These are phyloP conservation scores for Eutrema japonicum DNA, from an alignment of 345 rosid genomes.

Conservation along the genomic window DNA sequence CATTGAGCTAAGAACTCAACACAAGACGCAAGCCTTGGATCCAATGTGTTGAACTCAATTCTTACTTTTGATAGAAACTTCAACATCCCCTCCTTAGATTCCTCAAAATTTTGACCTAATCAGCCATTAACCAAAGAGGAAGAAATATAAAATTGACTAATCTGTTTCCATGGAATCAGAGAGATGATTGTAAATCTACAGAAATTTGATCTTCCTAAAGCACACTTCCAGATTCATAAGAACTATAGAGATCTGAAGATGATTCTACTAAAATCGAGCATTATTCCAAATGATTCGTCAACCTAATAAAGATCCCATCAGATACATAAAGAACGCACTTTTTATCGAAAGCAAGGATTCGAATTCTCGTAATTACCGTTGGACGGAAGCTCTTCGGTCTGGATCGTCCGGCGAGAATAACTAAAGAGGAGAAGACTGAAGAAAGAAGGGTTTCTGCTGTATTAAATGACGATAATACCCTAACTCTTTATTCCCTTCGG, in stretches of 20 bases:
- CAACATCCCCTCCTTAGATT: constrained; percentile 57
- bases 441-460: constrained; percentile 6
- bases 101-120: background rate
- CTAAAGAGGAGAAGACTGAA: constrained; percentile 14
- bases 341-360: no score
- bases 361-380: constrained; percentile 25
- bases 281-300: constrained; percentile 1
- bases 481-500: background rate
- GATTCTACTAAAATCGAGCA: background rate
- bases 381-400: constrained; percentile 17
- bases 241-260: constrained; percentile 6
- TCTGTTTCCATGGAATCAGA: background rate
- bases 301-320: background rate
- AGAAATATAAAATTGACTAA: background rate
- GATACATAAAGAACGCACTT: no score
- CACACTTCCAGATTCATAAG: background rate
- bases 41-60: constrained; percentile 82
- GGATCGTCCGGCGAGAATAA: constrained; percentile 29
- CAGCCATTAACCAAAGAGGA: constrained; percentile 4
- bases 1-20: constrained; percentile 95
- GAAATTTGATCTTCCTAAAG: background rate
- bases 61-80: constrained; percentile 83
- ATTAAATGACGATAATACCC: constrained; percentile 28
- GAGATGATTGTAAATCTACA: background rate
- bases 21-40: constrained; percentile 77